phyloP scores from a whole-genome alignment of 352 stramenopile genomes.

The Aphanomyces stellatus region DNA sequence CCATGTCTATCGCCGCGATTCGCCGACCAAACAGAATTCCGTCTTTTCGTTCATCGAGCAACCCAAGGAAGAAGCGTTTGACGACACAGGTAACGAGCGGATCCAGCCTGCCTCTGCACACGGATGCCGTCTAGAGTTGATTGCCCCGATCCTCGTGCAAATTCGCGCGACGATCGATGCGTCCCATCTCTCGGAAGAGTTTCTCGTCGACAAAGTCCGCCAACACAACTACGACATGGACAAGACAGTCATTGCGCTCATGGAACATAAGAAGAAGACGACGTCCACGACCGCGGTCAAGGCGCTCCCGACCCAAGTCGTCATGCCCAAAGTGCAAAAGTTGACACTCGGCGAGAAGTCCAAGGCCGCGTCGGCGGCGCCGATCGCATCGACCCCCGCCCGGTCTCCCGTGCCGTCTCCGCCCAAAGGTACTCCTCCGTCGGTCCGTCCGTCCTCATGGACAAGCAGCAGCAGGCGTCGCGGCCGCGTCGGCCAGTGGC shows the following conservation, averaged over 20 bases:
- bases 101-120: neutral
- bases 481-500: neutral
- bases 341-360: conserved; percentile 29
- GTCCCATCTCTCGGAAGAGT: conserved; percentile 39
- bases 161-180: conserved; percentile 39
- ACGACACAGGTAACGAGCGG: conserved; percentile 6
- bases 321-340: conserved; percentile 55
- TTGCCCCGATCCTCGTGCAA: conserved; percentile 36
- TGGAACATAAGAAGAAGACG: conserved; percentile 58
- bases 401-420: conserved; percentile 9
- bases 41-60: conserved; percentile 79
- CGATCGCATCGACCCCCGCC: neutral
- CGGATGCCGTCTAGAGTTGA: neutral
- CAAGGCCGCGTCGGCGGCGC: neutral
- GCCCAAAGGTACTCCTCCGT: conserved; percentile 25
- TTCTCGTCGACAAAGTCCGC: conserved; percentile 61
- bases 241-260: conserved; percentile 54
- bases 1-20: conserved; percentile 79
- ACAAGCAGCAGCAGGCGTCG: too few relatives aligned
- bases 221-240: conserved; percentile 71
- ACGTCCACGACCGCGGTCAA: conserved; percentile 26
- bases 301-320: conserved; percentile 52
- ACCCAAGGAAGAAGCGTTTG: conserved; percentile 12
- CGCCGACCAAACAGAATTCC: conserved; percentile 57
- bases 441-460: too few relatives aligned